These are phyloP conservation scores for Scenedesmus sp. DNA, from an alignment of 163 green algal species.

Conservation along the genomic window DNA sequence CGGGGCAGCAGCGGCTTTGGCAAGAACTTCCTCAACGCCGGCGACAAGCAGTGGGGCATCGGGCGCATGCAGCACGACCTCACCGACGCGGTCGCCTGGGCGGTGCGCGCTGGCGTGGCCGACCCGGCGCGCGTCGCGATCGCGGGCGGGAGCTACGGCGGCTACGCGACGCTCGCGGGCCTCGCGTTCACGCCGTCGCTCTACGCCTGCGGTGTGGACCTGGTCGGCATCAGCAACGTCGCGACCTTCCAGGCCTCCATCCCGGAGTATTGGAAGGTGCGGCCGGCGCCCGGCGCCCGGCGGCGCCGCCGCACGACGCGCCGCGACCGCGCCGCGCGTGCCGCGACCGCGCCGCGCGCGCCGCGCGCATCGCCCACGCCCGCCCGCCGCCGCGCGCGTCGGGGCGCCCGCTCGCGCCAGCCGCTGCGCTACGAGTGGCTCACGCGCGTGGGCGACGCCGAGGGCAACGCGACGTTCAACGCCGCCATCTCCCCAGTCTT, in stretches of 20 bases:
- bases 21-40: constrained; percentile 54
- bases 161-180: constrained; percentile 54
- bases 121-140: constrained; percentile 45
- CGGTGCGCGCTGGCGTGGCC: constrained; percentile 45
- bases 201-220: constrained; percentile 36
- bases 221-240: constrained; percentile 15
- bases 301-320: no score
- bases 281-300: no score
- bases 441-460: background rate
- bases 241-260: no score
- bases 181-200: constrained; percentile 50
- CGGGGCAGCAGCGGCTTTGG: constrained; percentile 52
- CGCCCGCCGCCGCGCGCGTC: no score
- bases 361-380: no score
- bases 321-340: no score
- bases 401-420: background rate
- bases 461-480: constrained; percentile 42
- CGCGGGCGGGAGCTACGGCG: constrained; percentile 48
- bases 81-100: constrained; percentile 48
- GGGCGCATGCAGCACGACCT: constrained; percentile 57
- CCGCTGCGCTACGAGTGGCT: constrained; percentile 37
- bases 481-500: background rate
- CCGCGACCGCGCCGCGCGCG: no score
- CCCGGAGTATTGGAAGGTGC: no score
- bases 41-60: constrained; percentile 49